Evolutionary conservation across 257 asterid species (phyloP), one percentile per base, ranked within the genome.

Genomic region (Euphrasia confusa): DNA sequence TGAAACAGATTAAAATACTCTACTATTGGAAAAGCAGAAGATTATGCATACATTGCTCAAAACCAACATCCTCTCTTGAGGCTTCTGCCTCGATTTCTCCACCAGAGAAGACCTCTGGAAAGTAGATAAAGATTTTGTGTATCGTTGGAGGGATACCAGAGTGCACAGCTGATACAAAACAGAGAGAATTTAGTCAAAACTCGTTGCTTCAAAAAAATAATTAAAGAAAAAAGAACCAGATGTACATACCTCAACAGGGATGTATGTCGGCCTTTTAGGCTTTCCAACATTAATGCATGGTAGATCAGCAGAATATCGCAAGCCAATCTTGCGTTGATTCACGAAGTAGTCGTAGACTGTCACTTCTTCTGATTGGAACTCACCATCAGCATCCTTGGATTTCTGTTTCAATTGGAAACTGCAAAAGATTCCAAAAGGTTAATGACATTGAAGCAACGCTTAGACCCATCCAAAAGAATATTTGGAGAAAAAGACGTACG

Each of bases 301-400:
- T 44, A 44, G 15, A 44, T 44, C 50, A 44, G 17, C 95, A 56
- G 98, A 92, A 70, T 81, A 88, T 4, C 90, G 79, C 74, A 92
- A 60, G 27, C 86, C 85, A 5, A 89, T 81, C 45, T 86, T 83
- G 2, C 95, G 82, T 54, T 80, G 78, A 47, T 84, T 92, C 9
- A 86, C 97, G 66, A 88, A 92, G 71, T 92, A 92, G 55, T 92
- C 97, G 72, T 86, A 92, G 0, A 92, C 98, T 0, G 95, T 86
- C 48, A 92, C 79, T 75, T 92, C 98, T 0, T 47, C 2, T 0
- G 84, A 59, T 42, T 81, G 71, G 56, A 30, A 50, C 60, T 86
- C 98, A 42, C 87, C 96, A 49, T 80, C 83, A 10, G 28, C 79
- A 69, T 89, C 85, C 70, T 66, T 79, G 32, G 45, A 64, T 65